phyloP scores from a whole-genome alignment of 1,284 basidiomycete genomes.

The Stereum hirsutum region DNA sequence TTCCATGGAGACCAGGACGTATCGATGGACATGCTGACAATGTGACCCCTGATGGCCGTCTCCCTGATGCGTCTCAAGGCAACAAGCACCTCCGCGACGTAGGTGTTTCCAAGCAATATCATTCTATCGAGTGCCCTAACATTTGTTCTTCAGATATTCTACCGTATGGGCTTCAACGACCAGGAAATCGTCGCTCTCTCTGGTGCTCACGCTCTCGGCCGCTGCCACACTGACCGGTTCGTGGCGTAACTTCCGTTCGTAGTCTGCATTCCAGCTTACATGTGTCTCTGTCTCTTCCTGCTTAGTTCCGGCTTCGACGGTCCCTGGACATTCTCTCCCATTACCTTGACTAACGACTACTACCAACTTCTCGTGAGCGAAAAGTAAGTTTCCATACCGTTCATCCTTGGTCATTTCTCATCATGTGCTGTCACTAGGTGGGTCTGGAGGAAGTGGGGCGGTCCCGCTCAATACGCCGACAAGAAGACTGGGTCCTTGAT shows the following conservation, averaged over 20 bases:
- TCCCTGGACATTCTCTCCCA: constrained; percentile 87
- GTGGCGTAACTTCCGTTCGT: constrained; percentile 10
- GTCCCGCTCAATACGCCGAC: constrained; percentile 92
- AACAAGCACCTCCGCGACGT: constrained; percentile 78
- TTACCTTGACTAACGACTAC: constrained; percentile 85
- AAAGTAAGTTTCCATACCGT: constrained; percentile 39
- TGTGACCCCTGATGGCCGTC: constrained; percentile 87
- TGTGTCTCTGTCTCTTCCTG: too few relatives aligned
- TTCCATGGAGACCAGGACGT: constrained; percentile 86
- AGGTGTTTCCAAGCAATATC: constrained; percentile 17
- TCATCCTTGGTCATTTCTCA: constrained; percentile 1
- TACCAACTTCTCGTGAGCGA: constrained; percentile 85
- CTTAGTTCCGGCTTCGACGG: constrained; percentile 80
- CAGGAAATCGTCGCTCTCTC: constrained; percentile 93
- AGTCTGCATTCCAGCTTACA: not conserved
- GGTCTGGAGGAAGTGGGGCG: constrained; percentile 84
- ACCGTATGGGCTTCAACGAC: constrained; percentile 96
- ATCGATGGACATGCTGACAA: constrained; percentile 74
- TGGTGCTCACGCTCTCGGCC: constrained; percentile 92
- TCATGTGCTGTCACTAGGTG: constrained; percentile 31
- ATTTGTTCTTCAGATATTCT: constrained; percentile 59
- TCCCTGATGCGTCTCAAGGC: constrained; percentile 86
- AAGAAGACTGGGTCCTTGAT: constrained; percentile 84
- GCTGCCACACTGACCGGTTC: constrained; percentile 78
- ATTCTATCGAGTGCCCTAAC: not conserved